Evolutionary conservation across 345 rosid species (phyloP).

Genomic region (Boechera retrofracta): DNA sequence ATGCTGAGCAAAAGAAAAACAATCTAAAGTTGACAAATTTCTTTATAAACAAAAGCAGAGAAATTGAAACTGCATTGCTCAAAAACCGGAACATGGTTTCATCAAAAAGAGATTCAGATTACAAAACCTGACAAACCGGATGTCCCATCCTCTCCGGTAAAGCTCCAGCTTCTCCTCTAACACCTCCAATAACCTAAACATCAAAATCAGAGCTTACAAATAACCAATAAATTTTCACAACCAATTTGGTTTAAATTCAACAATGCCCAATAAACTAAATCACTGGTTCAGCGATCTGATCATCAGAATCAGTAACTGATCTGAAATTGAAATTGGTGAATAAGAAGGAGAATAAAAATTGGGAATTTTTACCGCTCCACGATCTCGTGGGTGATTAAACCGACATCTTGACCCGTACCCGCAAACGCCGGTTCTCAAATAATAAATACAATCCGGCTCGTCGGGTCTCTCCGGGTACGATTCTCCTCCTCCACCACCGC

Average conservation of each 20-base stretch:
- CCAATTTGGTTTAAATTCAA: neutral
- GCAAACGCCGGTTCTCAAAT: slow-evolving; percentile 82
- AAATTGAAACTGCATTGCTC: slow-evolving; percentile 26
- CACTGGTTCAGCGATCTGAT: slow-evolving; percentile 28
- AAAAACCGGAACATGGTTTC: slow-evolving; percentile 2
- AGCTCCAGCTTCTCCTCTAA: slow-evolving; percentile 63
- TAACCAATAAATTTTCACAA: neutral
- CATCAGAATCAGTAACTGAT: slow-evolving; percentile 35
- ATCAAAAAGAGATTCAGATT: neutral
- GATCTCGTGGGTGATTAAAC: slow-evolving; percentile 95
- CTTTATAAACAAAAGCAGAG: neutral
- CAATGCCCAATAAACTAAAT: slow-evolving; percentile 16
- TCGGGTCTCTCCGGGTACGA: slow-evolving; percentile 83
- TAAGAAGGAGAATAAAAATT: slow-evolving; percentile 15
- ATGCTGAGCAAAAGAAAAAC: slow-evolving; percentile 55
- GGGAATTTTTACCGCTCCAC: slow-evolving; percentile 61
- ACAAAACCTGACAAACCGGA: slow-evolving; percentile 88
- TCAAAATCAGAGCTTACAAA: slow-evolving; percentile 35
- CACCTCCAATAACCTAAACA: slow-evolving; percentile 64
- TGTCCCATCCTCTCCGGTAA: slow-evolving; percentile 82
- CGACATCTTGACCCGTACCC: slow-evolving; percentile 92
- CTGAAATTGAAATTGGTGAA: slow-evolving; percentile 22
- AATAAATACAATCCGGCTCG: slow-evolving; percentile 84
- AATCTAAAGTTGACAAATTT: slow-evolving; percentile 5
- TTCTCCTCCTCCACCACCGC: slow-evolving; percentile 48